Conservation (phyloP, 73 alveolate genomes). For the Breviolum minutum region DNA sequence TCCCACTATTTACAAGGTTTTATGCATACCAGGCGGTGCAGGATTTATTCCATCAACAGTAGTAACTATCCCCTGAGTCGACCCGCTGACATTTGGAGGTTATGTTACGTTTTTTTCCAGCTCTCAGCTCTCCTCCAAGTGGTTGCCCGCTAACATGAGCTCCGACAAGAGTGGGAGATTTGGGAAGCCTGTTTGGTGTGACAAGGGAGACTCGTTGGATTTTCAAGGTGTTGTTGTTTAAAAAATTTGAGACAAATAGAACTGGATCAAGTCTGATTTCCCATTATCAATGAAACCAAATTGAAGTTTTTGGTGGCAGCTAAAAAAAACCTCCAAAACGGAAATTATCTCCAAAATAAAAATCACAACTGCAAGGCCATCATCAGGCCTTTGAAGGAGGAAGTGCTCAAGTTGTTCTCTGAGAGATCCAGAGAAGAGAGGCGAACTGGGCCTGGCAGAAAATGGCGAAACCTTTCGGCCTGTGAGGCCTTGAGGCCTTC, state of each 20-base stretch:
- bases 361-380: not conserved
- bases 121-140: not conserved
- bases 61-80: not conserved
- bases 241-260: too few species aligned
- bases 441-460: constrained; percentile 4
- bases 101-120: too few species aligned
- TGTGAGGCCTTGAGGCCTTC: too few species aligned
- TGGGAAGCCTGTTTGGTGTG: not conserved
- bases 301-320: not conserved
- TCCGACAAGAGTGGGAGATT: constrained; percentile 46
- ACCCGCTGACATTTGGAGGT: not conserved
- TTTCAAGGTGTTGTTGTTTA: not conserved
- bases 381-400: constrained; percentile 53
- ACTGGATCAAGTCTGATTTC: not conserved
- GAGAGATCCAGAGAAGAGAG: constrained; percentile 63
- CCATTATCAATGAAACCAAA: not conserved
- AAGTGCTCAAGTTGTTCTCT: constrained; percentile 32
- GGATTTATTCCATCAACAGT: too few species aligned
- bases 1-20: too few species aligned
- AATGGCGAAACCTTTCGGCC: not conserved
- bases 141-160: constrained; percentile 64
- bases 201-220: not conserved
- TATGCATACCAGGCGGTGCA: too few species aligned
- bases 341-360: not conserved
- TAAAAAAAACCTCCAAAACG: not conserved